A percentile compares a stretch with the other conserved stretches of the same genome.
These are phyloP conservation scores for Fusarium torulosum DNA, from an alignment of 2,329 filamentous ascomycete species.

Conservation along the genomic window DNA sequence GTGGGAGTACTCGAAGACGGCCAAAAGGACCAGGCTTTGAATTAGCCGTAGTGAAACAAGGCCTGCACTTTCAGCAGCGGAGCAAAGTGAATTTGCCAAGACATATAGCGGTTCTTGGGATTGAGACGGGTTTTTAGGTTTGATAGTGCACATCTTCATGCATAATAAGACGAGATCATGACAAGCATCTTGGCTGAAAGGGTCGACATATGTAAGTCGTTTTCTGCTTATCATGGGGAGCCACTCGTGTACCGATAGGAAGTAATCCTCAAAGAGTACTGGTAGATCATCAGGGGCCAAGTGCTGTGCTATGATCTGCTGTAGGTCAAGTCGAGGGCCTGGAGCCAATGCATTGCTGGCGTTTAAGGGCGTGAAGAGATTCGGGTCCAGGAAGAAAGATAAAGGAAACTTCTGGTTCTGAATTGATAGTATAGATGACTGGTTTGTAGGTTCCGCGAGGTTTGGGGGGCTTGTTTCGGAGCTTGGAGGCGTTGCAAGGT, in stretches of 20 bases:
- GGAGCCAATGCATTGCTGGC: constrained; percentile 8
- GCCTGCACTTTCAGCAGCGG: constrained; percentile 12
- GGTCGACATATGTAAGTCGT: constrained; percentile 2
- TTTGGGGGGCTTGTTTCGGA: not conserved
- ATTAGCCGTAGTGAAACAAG: not conserved
- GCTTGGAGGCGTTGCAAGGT: not conserved
- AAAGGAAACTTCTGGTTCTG: constrained; percentile 3
- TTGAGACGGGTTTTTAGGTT: not conserved
- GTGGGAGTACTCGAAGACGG: constrained; percentile 13
- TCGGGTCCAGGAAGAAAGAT: constrained; percentile 9
- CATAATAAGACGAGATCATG: constrained; percentile 15
- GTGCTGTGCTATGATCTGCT: not conserved
- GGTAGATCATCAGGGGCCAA: constrained; percentile 1
- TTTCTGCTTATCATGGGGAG: constrained; percentile 16
- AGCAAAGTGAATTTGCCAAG: constrained; percentile 5
- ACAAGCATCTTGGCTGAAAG: constrained; percentile 13
- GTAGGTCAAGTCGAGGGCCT: constrained; percentile 5
- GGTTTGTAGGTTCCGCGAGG: not conserved
- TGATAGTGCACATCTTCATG: constrained; percentile 16
- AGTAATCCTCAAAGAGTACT: constrained; percentile 6
- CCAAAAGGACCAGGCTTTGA: constrained; percentile 2
- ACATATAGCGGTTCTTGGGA: constrained; percentile 1
- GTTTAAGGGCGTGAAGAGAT: constrained; percentile 7
- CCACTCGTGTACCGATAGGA: constrained; percentile 12
- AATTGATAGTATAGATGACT: not conserved